A percentile compares a stretch with the other conserved stretches of the same genome.
phyloP scores from a whole-genome alignment of 1,284 basidiomycete species.

The Phylloboletellus chloephorus region DNA sequence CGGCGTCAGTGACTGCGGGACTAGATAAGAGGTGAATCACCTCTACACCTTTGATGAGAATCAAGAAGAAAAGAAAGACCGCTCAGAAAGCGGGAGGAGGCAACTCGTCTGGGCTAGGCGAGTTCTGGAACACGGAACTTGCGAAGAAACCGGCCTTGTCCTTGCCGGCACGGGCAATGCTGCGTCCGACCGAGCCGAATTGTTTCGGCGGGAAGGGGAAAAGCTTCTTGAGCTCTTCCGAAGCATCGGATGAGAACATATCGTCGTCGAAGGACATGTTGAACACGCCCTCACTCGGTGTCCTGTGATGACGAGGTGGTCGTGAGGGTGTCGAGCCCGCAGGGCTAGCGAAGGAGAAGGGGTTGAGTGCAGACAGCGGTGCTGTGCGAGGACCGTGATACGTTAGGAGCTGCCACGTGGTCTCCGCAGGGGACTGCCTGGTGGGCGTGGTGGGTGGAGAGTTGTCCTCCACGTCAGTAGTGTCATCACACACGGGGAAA shows the following conservation, averaged over 20 bases:
- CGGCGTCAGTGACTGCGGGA: not conserved
- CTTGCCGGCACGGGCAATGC: conserved; percentile 24
- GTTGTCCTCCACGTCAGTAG: conserved; percentile 43
- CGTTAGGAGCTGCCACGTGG: conserved; percentile 32
- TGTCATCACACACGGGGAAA: conserved; percentile 68
- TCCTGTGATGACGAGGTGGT: conserved; percentile 44
- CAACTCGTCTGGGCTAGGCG: conserved; percentile 70
- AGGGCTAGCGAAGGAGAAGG: conserved; percentile 37
- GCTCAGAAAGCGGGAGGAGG: conserved; percentile 59
- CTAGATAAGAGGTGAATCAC: conserved; percentile 20
- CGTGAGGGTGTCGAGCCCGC: conserved; percentile 31
- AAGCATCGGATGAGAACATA: conserved; percentile 38
- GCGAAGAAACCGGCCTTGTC: conserved; percentile 54
- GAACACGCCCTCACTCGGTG: conserved; percentile 64
- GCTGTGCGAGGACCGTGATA: conserved; percentile 47
- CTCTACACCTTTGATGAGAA: conserved; percentile 38
- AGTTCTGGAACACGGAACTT: conserved; percentile 75
- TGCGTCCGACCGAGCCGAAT: conserved; percentile 29
- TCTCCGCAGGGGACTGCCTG: conserved; percentile 24
- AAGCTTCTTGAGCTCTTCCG: conserved; percentile 38
- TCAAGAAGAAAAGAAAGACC: conserved; percentile 18
- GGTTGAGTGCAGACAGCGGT: conserved; percentile 37
- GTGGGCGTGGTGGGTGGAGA: conserved; percentile 39
- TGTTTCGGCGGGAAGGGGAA: conserved; percentile 31
- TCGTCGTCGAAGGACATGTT: conserved; percentile 67